Evolutionary conservation across 1,139 yeast species (phyloP).

Genomic region (Debaryomycetaceae sp.): DNA sequence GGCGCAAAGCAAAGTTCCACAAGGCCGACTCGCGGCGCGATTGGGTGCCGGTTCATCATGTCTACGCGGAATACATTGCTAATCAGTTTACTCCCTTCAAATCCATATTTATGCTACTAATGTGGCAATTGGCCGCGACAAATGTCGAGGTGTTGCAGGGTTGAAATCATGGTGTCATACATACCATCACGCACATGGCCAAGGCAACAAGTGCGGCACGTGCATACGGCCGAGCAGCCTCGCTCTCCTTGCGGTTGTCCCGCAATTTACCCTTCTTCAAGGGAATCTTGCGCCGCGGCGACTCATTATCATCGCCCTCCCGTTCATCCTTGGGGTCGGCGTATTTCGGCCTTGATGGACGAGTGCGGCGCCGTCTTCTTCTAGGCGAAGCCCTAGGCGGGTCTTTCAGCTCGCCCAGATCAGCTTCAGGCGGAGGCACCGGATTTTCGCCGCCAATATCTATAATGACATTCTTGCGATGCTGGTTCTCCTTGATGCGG

Average conservation of each 20-base stretch:
- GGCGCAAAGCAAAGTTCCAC: slow-evolving; percentile 26
- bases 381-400: not conserved
- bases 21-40: slow-evolving; percentile 33
- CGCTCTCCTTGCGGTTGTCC: too few relatives aligned
- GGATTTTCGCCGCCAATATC: slow-evolving; percentile 24
- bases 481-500: slow-evolving; percentile 12
- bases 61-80: slow-evolving; percentile 44
- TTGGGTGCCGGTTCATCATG: slow-evolving; percentile 58
- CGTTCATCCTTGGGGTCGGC: not conserved
- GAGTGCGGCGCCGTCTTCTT: too few relatives aligned
- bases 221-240: too few relatives aligned
- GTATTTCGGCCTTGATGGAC: not conserved
- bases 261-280: too few relatives aligned
- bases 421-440: slow-evolving; percentile 1
- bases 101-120: slow-evolving; percentile 55
- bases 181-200: too few relatives aligned
- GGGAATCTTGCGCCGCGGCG: too few relatives aligned
- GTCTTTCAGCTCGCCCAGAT: not conserved
- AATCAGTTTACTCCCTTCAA: slow-evolving; percentile 55
- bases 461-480: slow-evolving; percentile 11
- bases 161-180: too few relatives aligned
- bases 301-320: not conserved
- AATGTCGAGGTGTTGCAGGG: slow-evolving; percentile 43
- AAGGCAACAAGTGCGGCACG: too few relatives aligned
- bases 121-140: slow-evolving; percentile 64